Evolutionary conservation across 2,329 filamentous ascomycete genomes (phyloP).

Genomic region (Neoarthrinium moseri): DNA sequence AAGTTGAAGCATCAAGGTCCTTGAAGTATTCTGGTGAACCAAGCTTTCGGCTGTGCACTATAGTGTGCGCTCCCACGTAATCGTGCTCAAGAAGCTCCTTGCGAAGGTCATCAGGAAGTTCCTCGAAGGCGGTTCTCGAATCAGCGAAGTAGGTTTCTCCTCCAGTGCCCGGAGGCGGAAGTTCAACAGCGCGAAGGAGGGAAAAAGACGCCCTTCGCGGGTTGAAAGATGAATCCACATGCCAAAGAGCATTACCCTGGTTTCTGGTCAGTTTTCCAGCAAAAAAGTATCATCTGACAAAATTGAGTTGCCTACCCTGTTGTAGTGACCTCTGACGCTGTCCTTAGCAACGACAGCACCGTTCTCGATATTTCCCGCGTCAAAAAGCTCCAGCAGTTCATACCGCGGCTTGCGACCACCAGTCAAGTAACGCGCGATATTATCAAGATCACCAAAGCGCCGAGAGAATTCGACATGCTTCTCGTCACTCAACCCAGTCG

Average conservation of each 20-base stretch:
- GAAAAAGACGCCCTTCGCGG: slow-evolving; percentile 51
- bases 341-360: slow-evolving; percentile 15
- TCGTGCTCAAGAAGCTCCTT: slow-evolving; percentile 35
- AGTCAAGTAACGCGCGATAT: slow-evolving; percentile 1
- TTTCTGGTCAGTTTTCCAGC: too few relatives aligned
- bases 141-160: slow-evolving; percentile 55
- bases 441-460: slow-evolving; percentile 5
- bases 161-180: slow-evolving; percentile 46
- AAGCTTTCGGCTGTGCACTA: slow-evolving; percentile 51
- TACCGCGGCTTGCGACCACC: slow-evolving; percentile 16
- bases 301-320: not conserved
- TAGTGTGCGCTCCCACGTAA: slow-evolving; percentile 47
- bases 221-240: slow-evolving; percentile 56
- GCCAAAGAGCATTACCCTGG: slow-evolving; percentile 49
- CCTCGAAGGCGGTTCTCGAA: slow-evolving; percentile 47
- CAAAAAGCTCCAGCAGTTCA: not conserved
- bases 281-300: too few relatives aligned
- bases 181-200: slow-evolving; percentile 45
- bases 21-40: slow-evolving; percentile 48
- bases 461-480: not conserved
- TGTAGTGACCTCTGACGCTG: slow-evolving; percentile 18
- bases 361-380: slow-evolving; percentile 6
- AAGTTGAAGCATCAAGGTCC: slow-evolving; percentile 38
- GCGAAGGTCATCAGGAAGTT: slow-evolving; percentile 36
- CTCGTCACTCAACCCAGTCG: too few relatives aligned